A percentile compares a stretch with the other conserved stretches of the same genome.
Conservation (phyloP, 2,329 filamentous ascomycete genomes). For the Pseudocercospora vitis region DNA sequence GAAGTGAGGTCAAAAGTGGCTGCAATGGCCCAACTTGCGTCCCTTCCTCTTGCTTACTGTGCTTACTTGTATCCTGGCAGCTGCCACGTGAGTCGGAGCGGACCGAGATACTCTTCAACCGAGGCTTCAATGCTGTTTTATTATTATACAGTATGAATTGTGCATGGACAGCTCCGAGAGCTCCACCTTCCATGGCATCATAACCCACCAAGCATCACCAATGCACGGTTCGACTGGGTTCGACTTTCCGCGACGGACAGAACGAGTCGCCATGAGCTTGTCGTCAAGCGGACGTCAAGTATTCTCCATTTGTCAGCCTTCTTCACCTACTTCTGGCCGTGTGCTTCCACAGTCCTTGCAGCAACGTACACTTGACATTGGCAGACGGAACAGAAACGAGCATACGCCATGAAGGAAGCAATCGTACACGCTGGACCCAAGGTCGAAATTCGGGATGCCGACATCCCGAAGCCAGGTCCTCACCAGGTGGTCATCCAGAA, state of each 20-base stretch:
- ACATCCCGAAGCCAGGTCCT: constrained; percentile 43
- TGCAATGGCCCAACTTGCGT: not conserved
- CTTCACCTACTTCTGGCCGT: not conserved
- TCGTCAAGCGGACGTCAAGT: constrained; percentile 22
- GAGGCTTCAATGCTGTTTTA: no score
- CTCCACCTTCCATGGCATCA: constrained; percentile 2
- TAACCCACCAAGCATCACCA: not conserved
- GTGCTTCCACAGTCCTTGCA: no score
- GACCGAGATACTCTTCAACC: not conserved
- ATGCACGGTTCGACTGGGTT: not conserved
- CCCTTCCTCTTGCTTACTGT: not conserved
- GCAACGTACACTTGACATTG: no score
- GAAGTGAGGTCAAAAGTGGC: not conserved
- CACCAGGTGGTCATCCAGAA: constrained; percentile 38
- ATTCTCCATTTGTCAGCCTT: constrained; percentile 14
- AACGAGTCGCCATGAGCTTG: not conserved
- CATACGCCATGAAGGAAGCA: constrained; percentile 40
- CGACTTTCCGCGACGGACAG: not conserved
- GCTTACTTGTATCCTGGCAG: no score
- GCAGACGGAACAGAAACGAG: not conserved
- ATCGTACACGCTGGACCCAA: constrained; percentile 37
- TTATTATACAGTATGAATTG: no score
- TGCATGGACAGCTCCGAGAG: no score
- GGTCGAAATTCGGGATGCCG: constrained; percentile 42
- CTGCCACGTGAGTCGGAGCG: not conserved